These are phyloP conservation scores for Pseudogymnoascus sp. DNA, from an alignment of 2,329 filamentous ascomycete genomes.

Conservation along the genomic window DNA sequence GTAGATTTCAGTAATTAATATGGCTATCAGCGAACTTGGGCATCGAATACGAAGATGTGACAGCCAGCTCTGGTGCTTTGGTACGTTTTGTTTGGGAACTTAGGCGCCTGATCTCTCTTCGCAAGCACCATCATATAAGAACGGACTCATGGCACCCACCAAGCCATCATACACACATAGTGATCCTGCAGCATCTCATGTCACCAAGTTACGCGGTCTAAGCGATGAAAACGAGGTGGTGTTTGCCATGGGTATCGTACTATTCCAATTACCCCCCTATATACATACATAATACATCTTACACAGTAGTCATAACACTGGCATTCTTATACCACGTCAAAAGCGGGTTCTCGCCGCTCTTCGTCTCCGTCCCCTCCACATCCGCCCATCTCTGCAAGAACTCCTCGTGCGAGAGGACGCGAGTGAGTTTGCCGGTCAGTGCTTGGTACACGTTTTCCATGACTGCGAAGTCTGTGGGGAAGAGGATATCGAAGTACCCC, in stretches of 20 bases:
- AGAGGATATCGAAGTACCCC: constrained; percentile 98
- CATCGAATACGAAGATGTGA: not conserved
- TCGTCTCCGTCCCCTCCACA: constrained; percentile 80
- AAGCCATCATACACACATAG: not conserved
- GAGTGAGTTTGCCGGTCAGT: constrained; percentile 84
- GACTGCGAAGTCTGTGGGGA: constrained; percentile 89
- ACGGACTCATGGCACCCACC: not conserved
- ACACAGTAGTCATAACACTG: constrained; percentile 83
- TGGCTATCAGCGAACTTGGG: not conserved
- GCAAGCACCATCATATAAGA: not conserved
- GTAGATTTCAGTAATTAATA: not conserved
- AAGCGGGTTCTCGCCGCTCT: constrained; percentile 87
- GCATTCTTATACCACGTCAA: constrained; percentile 94
- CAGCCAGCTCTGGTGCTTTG: not conserved
- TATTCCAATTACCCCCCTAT: constrained; percentile 1
- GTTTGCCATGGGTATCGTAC: constrained; percentile 4
- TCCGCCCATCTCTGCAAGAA: constrained; percentile 88
- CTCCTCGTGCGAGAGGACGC: constrained; percentile 78
- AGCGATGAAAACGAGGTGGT: not conserved
- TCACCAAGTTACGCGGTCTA: not conserved
- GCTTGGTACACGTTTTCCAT: constrained; percentile 89
- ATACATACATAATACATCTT: constrained; percentile 22
- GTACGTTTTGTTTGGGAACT: not conserved
- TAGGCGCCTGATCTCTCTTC: not conserved
- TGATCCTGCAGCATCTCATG: not conserved